Evolutionary conservation across 83 land plant genomes (phyloP).

Genomic region (Picea abies): DNA sequence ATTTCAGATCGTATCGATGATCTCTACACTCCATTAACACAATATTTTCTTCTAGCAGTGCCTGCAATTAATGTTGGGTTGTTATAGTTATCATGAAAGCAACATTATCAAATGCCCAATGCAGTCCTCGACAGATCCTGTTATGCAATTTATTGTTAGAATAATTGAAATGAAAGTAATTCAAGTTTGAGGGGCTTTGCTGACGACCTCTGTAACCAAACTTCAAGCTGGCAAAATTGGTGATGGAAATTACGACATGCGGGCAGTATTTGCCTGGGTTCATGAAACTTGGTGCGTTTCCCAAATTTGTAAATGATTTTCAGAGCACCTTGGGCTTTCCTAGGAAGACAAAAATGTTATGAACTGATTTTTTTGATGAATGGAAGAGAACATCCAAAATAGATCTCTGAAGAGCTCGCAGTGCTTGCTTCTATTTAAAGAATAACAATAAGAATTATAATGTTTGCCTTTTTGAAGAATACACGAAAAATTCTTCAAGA

Average conservation of each 20-base stretch:
- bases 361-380: neutral
- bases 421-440: slow-evolving; percentile 7
- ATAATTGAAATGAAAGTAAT: no score
- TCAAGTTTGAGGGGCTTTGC: neutral
- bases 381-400: neutral
- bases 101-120: no score
- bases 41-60: no score
- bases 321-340: neutral
- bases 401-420: slow-evolving; percentile 3
- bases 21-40: no score
- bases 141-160: no score
- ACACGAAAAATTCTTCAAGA: slow-evolving; percentile 19
- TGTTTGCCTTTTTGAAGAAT: neutral
- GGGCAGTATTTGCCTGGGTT: neutral
- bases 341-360: neutral
- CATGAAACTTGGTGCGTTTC: neutral
- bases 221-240: neutral
- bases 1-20: no score
- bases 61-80: no score
- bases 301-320: neutral
- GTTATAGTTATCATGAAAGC: no score
- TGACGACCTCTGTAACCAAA: neutral
- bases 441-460: neutral
- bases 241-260: neutral
- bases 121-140: no score